Evolutionary conservation across 345 rosid genomes (phyloP).

Genomic region (Arabis hirsuta): DNA sequence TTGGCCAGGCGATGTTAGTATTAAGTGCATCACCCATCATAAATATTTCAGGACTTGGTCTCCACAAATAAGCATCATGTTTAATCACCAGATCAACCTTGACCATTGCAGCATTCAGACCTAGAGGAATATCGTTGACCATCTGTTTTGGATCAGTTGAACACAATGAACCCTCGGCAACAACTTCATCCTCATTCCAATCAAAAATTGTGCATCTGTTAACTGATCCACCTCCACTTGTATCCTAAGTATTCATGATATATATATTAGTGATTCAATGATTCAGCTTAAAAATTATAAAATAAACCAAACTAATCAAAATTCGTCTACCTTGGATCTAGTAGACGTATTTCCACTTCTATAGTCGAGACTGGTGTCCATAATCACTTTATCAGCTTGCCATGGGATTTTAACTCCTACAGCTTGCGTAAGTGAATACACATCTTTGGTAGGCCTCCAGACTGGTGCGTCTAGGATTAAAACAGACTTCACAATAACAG

Average conservation of each 20-base stretch:
- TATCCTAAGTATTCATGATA: not conserved
- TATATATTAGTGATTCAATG: too few species aligned
- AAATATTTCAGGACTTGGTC: not conserved
- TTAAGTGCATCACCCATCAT: not conserved
- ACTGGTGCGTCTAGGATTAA: not conserved
- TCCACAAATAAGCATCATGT: not conserved
- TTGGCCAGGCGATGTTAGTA: not conserved
- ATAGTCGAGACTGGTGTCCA: not conserved
- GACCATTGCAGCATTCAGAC: not conserved
- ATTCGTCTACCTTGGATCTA: too few species aligned
- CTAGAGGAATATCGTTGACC: not conserved
- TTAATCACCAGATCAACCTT: not conserved
- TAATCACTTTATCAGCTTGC: not conserved
- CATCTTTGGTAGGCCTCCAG: not conserved
- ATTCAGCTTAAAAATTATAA: too few species aligned
- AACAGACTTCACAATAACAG: not conserved
- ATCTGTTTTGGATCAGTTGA: not conserved
- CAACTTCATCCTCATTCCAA: not conserved
- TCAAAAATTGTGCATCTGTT: not conserved
- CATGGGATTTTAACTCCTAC: not conserved
- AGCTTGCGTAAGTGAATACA: not conserved
- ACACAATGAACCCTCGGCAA: not conserved
- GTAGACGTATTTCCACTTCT: too few species aligned
- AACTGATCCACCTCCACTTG: not conserved
- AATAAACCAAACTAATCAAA: too few species aligned